Percentiles rank a stretch among this genome's conserved stretches.
These are phyloP conservation scores for Discostella stelligeroides DNA, from an alignment of 108 stramenopile genomes.

Conservation along the genomic window DNA sequence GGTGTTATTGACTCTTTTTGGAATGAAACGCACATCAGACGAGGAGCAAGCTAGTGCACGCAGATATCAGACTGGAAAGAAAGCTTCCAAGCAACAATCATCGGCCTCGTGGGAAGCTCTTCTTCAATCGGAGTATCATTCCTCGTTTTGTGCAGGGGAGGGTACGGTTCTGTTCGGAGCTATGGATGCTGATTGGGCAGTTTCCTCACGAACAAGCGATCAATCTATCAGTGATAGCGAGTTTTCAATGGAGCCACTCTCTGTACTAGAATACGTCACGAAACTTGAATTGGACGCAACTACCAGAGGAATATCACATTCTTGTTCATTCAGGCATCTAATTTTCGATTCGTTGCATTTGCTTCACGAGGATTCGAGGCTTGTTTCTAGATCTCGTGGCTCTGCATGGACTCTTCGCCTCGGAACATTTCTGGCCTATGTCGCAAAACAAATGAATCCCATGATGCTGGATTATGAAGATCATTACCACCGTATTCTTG, in stretches of 20 bases:
- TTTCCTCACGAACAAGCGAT: neutral
- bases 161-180: slow-evolving; percentile 35
- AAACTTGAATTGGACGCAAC: neutral
- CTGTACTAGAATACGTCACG: slow-evolving; percentile 16
- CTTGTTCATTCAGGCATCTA: slow-evolving; percentile 6
- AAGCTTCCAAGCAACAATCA: neutral
- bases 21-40: slow-evolving; percentile 28
- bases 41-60: neutral
- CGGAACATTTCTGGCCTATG: slow-evolving; percentile 42
- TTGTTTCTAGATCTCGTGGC: slow-evolving; percentile 43
- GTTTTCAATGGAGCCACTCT: slow-evolving; percentile 15
- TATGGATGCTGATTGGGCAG: neutral
- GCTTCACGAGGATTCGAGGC: slow-evolving; percentile 75
- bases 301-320: slow-evolving; percentile 14
- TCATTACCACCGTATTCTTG: slow-evolving; percentile 57
- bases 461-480: slow-evolving; percentile 54
- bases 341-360: slow-evolving; percentile 77
- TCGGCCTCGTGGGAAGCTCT: slow-evolving; percentile 36
- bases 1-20: slow-evolving; percentile 44
- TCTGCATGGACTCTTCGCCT: slow-evolving; percentile 27
- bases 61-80: neutral
- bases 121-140: slow-evolving; percentile 39
- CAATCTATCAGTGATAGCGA: neutral
- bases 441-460: slow-evolving; percentile 25
- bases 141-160: slow-evolving; percentile 33